Conservation (phyloP, 1,284 basidiomycete genomes). For the Puccinia triticina region DNA sequence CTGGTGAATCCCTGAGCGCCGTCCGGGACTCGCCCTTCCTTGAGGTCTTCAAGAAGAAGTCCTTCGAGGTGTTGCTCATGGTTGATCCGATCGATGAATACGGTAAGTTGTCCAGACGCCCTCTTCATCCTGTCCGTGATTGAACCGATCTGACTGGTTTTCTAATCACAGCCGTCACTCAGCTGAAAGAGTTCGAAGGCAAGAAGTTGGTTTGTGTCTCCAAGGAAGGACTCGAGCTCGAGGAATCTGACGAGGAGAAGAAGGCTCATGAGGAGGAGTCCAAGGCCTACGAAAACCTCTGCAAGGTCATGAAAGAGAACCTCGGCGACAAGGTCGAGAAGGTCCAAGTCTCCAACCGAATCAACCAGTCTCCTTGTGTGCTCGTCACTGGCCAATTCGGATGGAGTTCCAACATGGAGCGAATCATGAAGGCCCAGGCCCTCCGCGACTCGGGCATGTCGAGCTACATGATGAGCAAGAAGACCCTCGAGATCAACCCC, state of each 20-base stretch:
- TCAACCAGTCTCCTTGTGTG: conserved; percentile 91
- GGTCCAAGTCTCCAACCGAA: conserved; percentile 97
- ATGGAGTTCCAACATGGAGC: conserved; percentile 99
- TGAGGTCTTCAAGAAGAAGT: conserved; percentile 99
- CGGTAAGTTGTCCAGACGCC: conserved; percentile 13
- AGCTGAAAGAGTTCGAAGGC: conserved; percentile 98
- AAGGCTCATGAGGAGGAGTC: conserved; percentile 83
- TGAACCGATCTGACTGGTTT: background rate
- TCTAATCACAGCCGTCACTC: conserved; percentile 72
- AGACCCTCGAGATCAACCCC: conserved; percentile 98
- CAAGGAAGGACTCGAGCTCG: conserved; percentile 98
- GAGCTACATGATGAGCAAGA: conserved; percentile 89
- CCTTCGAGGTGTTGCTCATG: conserved; percentile 96
- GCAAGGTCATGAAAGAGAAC: conserved; percentile 94
- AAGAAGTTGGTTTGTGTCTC: conserved; percentile 98
- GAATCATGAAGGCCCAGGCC: conserved; percentile 99
- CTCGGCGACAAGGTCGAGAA: conserved; percentile 99
- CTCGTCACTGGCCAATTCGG: conserved; percentile 98
- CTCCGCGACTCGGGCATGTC: conserved; percentile 99
- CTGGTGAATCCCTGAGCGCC: conserved; percentile 91
- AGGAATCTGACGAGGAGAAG: conserved; percentile 99
- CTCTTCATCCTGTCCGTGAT: background rate
- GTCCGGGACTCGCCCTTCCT: conserved; percentile 97
- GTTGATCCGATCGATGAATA: conserved; percentile 90
- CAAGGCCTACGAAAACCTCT: conserved; percentile 82